Evolutionary conservation across 495 filamentous ascomycete species (phyloP).

Genomic region (Emericellopsis terricola): DNA sequence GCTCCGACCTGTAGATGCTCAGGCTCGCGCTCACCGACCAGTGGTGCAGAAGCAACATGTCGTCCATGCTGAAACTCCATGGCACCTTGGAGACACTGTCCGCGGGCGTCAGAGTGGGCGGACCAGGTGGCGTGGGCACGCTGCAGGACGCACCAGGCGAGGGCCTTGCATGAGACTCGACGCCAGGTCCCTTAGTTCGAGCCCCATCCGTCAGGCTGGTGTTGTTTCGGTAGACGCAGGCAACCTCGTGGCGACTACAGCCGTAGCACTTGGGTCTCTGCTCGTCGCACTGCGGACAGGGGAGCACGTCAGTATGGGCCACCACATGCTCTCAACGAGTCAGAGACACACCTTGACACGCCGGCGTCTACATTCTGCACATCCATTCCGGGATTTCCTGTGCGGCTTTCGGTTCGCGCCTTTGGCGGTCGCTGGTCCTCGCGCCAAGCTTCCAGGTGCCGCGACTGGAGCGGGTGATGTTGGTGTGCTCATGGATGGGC

Average conservation of each 20-base stretch:
- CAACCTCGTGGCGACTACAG: background rate
- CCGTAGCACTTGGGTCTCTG: background rate
- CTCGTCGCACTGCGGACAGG: background rate
- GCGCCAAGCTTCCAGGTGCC: no score
- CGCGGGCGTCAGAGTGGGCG: background rate
- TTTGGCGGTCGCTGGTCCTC: no score
- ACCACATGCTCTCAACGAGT: background rate
- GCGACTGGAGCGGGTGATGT: no score
- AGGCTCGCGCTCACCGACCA: background rate
- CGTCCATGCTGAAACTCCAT: background rate
- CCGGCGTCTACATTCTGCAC: slow-evolving; percentile 37
- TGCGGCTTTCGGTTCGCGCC: slow-evolving; percentile 29
- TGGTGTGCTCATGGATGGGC: no score
- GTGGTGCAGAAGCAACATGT: background rate
- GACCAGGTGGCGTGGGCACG: background rate
- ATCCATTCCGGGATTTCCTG: slow-evolving; percentile 39
- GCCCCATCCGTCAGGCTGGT: background rate
- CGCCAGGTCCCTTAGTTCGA: background rate
- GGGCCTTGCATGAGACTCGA: background rate
- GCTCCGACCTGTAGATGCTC: background rate
- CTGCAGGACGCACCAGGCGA: background rate
- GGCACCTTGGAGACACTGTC: background rate
- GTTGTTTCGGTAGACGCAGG: background rate
- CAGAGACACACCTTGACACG: slow-evolving; percentile 31
- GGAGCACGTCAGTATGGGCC: background rate